Evolutionary conservation across 2,329 filamentous ascomycete species (phyloP), one percentile per base, ranked within the genome.

Genomic region (Pseudocercospora ulei): DNA sequence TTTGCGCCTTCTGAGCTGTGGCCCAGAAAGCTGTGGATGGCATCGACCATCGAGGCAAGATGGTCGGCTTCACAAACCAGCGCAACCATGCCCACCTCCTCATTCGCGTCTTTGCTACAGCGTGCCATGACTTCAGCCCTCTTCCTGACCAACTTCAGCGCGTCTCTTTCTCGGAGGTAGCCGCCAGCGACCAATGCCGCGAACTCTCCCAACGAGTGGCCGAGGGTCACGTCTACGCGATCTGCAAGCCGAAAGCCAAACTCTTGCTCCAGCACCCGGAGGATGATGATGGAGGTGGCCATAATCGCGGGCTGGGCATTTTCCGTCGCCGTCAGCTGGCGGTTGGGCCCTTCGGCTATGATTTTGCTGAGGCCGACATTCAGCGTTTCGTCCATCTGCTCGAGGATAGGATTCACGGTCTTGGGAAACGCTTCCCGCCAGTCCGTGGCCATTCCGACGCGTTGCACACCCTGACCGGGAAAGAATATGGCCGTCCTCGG

Each of bases 301-400:
- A 96, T 93, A 62, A 95, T 94, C 53, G 88, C 87, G 1, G 88
- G 88, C 62, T 96, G 88, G 3, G 88, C 82, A 58, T 93, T 87
- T 49, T 82, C 76, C 3, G 88, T 95, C 41, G 76, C 73, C 25
- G 83, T 92, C 39, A 96, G 75, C 35, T 71, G 65, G 39, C 75
- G 76, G 52, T 82, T 83, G 1, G 88, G 82, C 0, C 88, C 87
- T 17, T 82, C 69, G 43, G 79, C 76, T 51, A 95, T 94, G 43
- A 88, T 71, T 16, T 71, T 69, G 24, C 83, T 86, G 41, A 96
- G 72, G 47, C 78, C 78, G 55, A 79, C 77, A 51, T 80, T 74
- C 54, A 93, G 72, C 16, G 75, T 74, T 26, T 76, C 67, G 65
- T 96, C 85, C 60, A 94, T 86, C 63, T 94, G 82, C 49, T 94